These are phyloP conservation scores for Pyrenophora tritici-repentis DNA, from an alignment of 2,329 filamentous ascomycete genomes.

Conservation along the genomic window DNA sequence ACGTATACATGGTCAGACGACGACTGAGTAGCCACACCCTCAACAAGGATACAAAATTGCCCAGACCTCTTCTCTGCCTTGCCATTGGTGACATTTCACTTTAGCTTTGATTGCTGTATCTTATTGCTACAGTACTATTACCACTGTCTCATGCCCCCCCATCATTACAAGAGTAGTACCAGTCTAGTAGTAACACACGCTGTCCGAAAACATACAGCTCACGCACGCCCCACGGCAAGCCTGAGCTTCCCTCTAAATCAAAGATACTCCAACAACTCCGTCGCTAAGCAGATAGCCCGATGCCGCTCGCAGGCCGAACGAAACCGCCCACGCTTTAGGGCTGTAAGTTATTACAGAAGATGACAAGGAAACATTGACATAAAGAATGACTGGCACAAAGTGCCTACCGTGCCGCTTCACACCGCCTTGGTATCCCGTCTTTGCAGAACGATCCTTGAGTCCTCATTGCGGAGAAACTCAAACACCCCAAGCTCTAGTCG, in stretches of 20 bases:
- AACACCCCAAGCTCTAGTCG: conserved; percentile 37
- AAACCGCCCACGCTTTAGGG: conserved; percentile 11
- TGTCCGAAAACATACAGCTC: not conserved
- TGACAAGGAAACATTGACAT: not conserved
- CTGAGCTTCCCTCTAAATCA: conserved; percentile 4
- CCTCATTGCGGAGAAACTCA: conserved; percentile 38
- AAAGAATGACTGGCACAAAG: not conserved
- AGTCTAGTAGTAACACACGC: conserved; percentile 11
- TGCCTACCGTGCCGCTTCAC: not conserved
- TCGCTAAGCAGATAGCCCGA: conserved; percentile 26
- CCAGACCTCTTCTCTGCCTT: too few species aligned
- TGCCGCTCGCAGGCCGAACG: not conserved
- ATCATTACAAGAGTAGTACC: conserved; percentile 12
- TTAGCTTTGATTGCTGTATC: too few species aligned
- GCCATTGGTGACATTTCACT: too few species aligned
- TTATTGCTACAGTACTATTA: not conserved
- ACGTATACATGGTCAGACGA: conserved; percentile 7
- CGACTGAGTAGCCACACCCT: not conserved
- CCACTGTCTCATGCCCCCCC: not conserved
- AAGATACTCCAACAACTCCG: conserved; percentile 23
- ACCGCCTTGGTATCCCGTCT: conserved; percentile 20
- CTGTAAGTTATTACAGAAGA: conserved; percentile 6
- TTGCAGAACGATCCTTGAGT: conserved; percentile 42
- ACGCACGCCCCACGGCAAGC: not conserved
- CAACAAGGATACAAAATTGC: not conserved